Base-by-base conservation (phyloP, 768 basidiomycete species). In the Tylopilus balloui region DNA sequence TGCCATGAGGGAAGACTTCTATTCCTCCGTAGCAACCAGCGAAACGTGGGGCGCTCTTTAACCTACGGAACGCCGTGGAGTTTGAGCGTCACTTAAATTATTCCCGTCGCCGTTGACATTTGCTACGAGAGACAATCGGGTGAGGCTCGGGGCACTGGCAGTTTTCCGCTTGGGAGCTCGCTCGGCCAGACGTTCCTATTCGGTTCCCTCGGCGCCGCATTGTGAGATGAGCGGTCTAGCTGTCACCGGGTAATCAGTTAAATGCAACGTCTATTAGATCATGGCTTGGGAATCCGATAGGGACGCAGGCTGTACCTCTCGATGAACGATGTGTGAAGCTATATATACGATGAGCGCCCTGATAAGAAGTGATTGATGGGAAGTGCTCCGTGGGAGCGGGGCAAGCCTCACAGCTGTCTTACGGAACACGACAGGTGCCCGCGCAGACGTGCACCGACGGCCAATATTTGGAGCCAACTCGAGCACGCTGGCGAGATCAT, bases 301-400 rank as follows among this genome's bases (percentile, higher is more conserved):
- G 58, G 53, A 66, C 59, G 53, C 45, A 27, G 52, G 55, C 47
- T 51, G 60, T 59, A 47, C 48, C 50, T 57, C 60, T 63, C 47
- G 55, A 62, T 52, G 56, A 48, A 53, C 52, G 48, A 57, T 62
- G 61, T 57, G 61, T 66, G 66, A 66, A 64, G 55, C 61, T 68
- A 67, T 68, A 67, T 68, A 64, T 61, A 58, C 62, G 69, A 69
- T 68, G 68, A 61, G 52, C 58, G 57, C 55, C 64, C 63, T 58
- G 77, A 76, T 76, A 76, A 75, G 68, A 68, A 57, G 72, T 74
- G 74, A 76, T 69, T 78, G 75, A 76, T 78, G 74, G 69, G 64
- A 71, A 63, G 67, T 51, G 47, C 46, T 35, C 52, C 66, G 61
- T 69, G 65, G 62, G 65, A 69, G 60, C 21, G 48, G 41, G 38